These are phyloP conservation scores for Leishmania martiniquensis DNA, from an alignment of 208 protist genomes.

Conservation along the genomic window DNA sequence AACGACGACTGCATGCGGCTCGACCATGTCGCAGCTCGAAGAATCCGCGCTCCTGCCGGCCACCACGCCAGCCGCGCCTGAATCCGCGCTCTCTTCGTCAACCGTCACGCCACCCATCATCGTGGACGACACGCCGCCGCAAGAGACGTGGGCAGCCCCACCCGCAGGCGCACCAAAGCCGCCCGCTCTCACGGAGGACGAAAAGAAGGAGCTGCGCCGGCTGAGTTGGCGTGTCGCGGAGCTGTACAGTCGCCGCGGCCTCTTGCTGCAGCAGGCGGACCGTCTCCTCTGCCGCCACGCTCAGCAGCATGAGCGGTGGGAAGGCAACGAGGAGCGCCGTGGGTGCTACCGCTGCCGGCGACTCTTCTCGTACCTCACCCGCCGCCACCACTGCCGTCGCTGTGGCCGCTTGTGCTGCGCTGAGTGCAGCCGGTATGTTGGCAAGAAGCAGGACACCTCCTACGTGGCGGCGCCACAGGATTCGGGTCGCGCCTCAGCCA, in stretches of 20 bases:
- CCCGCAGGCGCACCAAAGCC: neutral
- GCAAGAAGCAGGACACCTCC: conserved; percentile 54
- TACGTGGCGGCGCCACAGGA: conserved; percentile 18
- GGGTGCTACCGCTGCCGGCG: conserved; percentile 53
- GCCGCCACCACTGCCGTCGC: conserved; percentile 74
- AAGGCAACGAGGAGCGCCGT: conserved; percentile 48
- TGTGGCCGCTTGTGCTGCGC: conserved; percentile 69
- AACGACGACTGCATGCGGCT: neutral
- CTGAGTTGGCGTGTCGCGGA: conserved; percentile 29
- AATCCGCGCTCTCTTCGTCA: neutral
- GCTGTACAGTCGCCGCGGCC: conserved; percentile 36
- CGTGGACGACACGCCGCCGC: neutral
- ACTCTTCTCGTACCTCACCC: conserved; percentile 46
- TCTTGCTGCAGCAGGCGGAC: conserved; percentile 37
- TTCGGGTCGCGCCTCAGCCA: neutral
- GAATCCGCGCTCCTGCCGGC: neutral
- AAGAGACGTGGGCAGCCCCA: neutral
- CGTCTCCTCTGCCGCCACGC: conserved; percentile 38
- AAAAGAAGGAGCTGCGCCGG: conserved; percentile 20
- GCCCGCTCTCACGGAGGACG: conserved; percentile 14
- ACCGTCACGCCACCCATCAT: neutral
- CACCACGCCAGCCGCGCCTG: neutral
- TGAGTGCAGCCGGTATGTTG: conserved; percentile 58
- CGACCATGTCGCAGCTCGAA: conserved; percentile 2
- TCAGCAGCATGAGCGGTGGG: conserved; percentile 44